A percentile compares a stretch with the other conserved stretches of the same genome.
phyloP scores from a whole-genome alignment of 495 filamentous ascomycete species.

The Emericellopsis terricola region DNA sequence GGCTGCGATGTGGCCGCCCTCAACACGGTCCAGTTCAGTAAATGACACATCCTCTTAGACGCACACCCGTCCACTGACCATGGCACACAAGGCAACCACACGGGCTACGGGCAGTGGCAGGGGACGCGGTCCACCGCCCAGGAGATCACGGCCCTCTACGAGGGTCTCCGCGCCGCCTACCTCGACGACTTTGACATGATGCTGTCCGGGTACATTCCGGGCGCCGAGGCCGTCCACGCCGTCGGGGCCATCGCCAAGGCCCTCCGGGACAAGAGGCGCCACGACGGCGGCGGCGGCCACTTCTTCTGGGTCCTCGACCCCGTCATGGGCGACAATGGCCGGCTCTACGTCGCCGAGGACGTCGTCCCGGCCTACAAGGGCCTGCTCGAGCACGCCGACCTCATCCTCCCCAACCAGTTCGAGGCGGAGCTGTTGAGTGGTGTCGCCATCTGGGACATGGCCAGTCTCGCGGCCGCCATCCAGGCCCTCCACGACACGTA shows the following conservation, averaged over 20 bases:
- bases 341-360: slow-evolving; percentile 74
- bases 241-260: slow-evolving; percentile 72
- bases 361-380: slow-evolving; percentile 81
- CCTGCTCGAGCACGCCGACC: slow-evolving; percentile 60
- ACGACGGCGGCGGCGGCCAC: slow-evolving; percentile 44
- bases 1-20: slow-evolving; percentile 86
- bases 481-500: slow-evolving; percentile 58
- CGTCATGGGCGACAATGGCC: slow-evolving; percentile 93
- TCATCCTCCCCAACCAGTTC: slow-evolving; percentile 93
- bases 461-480: slow-evolving; percentile 53
- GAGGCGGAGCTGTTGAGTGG: slow-evolving; percentile 86
- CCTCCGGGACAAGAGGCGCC: slow-evolving; percentile 43
- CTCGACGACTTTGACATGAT: slow-evolving; percentile 80
- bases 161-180: slow-evolving; percentile 63
- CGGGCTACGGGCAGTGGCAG: slow-evolving; percentile 72
- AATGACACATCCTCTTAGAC: slow-evolving; percentile 5
- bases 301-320: slow-evolving; percentile 98
- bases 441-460: slow-evolving; percentile 60
- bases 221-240: slow-evolving; percentile 61
- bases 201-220: slow-evolving; percentile 84
- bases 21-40: slow-evolving; percentile 93
- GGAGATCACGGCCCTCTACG: slow-evolving; percentile 72
- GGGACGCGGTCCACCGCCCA: slow-evolving; percentile 62
- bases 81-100: slow-evolving; percentile 59
- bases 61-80: background rate